These are phyloP conservation scores for Turnera subulata DNA, from an alignment of 345 rosid genomes.

Conservation along the genomic window DNA sequence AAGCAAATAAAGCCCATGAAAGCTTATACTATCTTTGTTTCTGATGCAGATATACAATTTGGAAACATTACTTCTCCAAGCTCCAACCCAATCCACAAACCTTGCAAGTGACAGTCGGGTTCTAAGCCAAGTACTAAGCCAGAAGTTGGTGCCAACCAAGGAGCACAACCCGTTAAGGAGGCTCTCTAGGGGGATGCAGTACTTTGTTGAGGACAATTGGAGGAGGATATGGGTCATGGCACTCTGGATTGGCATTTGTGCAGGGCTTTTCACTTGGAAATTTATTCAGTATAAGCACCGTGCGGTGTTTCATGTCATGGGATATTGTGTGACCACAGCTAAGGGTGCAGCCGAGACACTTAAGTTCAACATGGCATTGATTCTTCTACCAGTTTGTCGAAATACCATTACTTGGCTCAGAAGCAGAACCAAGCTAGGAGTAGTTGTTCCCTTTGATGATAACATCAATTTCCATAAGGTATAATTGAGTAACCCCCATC, in stretches of 20 bases:
- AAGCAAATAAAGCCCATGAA: too few species aligned
- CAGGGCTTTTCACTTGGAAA: conserved; percentile 71
- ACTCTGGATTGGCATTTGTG: conserved; percentile 56
- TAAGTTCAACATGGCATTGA: conserved; percentile 85
- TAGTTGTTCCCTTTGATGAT: conserved; percentile 63
- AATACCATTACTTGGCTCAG: conserved; percentile 79
- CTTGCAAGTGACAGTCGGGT: conserved; percentile 34
- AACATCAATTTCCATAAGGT: conserved; percentile 86
- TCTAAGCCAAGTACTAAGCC: conserved; percentile 61
- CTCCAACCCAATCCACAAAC: too few species aligned
- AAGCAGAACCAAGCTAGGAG: conserved; percentile 54
- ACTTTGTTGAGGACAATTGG: conserved; percentile 75
- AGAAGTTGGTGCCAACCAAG: conserved; percentile 67
- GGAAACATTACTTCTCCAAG: background rate
- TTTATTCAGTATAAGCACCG: conserved; percentile 61
- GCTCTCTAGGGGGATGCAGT: conserved; percentile 32
- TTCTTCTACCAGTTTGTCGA: conserved; percentile 73
- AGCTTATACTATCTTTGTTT: background rate
- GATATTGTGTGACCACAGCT: conserved; percentile 70
- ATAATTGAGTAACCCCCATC: too few species aligned
- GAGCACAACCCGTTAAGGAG: conserved; percentile 53
- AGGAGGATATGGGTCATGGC: conserved; percentile 73
- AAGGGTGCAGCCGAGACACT: conserved; percentile 77
- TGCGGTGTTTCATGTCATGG: conserved; percentile 62
- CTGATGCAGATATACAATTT: background rate